Evolutionary conservation across 2,329 filamentous ascomycete species (phyloP).

Genomic region (Alternaria sp.): DNA sequence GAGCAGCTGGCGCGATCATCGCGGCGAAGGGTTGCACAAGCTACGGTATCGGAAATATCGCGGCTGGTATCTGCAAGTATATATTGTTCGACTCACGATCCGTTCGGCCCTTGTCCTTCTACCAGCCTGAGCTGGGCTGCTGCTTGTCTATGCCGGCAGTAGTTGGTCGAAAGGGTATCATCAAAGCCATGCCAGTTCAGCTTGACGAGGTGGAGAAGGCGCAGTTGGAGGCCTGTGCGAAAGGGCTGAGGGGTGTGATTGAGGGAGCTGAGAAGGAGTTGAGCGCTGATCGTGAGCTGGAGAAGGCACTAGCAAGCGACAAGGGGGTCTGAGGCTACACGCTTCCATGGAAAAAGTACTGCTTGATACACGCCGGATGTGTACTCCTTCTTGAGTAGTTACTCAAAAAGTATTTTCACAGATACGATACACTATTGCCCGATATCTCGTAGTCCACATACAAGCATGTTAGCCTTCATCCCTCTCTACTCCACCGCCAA

Average conservation of each 20-base stretch:
- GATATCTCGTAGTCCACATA: neutral
- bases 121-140: constrained; percentile 54
- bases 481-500: constrained; percentile 10
- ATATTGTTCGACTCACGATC: constrained; percentile 58
- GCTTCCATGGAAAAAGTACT: neutral
- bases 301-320: constrained; percentile 33
- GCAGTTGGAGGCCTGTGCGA: constrained; percentile 44
- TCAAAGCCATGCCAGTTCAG: constrained; percentile 47
- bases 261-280: constrained; percentile 48
- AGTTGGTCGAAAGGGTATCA: constrained; percentile 56
- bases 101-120: constrained; percentile 58
- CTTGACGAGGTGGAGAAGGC: constrained; percentile 44
- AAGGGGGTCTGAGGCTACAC: constrained; percentile 10
- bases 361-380: neutral
- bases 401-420: neutral
- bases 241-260: constrained; percentile 45
- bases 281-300: constrained; percentile 32
- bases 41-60: constrained; percentile 58
- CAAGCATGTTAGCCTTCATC: neutral
- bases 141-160: constrained; percentile 60
- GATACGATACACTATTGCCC: neutral
- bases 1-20: constrained; percentile 57
- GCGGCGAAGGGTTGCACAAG: constrained; percentile 58
- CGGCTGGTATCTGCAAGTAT: constrained; percentile 58
- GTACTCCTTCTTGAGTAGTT: neutral